Conservation (phyloP, 257 asterid genomes). For the Eustoma russellianum region DNA sequence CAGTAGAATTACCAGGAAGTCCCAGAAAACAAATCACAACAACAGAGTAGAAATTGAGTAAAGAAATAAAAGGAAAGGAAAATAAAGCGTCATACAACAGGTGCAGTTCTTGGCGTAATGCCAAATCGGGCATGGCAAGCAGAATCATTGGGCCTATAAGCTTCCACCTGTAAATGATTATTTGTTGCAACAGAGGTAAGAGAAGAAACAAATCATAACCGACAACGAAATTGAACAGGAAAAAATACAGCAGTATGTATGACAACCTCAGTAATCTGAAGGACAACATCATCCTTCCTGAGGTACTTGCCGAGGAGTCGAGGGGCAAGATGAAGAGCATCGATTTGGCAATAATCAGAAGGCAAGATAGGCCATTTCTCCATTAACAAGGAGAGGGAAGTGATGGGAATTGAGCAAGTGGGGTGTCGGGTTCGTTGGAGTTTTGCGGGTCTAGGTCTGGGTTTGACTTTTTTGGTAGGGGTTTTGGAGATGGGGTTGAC, state of each 20-base stretch:
- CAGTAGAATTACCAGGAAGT: no score
- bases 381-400: constrained; percentile 19
- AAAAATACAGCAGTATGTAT: no score
- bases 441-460: constrained; percentile 15
- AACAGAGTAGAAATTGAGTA: no score
- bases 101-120: constrained; percentile 88
- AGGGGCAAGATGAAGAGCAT: constrained; percentile 96
- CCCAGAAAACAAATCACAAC: no score
- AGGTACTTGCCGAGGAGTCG: constrained; percentile 83
- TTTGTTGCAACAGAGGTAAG: neutral
- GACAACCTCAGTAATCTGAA: constrained; percentile 79
- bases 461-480: constrained; percentile 13
- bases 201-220: no score
- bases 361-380: constrained; percentile 37
- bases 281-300: constrained; percentile 74
- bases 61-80: neutral
- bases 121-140: constrained; percentile 96
- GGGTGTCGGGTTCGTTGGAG: constrained; percentile 11
- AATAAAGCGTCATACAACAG: constrained; percentile 46
- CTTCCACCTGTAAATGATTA: constrained; percentile 60
- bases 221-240: no score
- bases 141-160: constrained; percentile 88
- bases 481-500: constrained; percentile 14
- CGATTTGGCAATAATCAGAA: constrained; percentile 65
- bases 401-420: constrained; percentile 5